phyloP scores from a whole-genome alignment of 108 stramenopile genomes.

The Mayamaea pseudoterrestris region DNA sequence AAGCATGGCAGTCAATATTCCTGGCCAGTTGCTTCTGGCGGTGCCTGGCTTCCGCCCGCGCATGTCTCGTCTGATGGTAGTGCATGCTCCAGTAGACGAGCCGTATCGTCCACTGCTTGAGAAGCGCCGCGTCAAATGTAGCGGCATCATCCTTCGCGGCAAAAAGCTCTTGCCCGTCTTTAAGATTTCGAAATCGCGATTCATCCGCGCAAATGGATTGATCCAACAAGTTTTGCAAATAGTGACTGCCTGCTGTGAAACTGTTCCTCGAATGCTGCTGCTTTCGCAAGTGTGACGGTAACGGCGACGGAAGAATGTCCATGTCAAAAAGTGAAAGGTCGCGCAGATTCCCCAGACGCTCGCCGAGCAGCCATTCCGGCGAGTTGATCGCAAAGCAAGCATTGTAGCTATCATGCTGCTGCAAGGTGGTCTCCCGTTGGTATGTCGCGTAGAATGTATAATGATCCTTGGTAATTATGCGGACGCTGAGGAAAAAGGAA shows the following conservation, averaged over 20 bases:
- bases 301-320: no score
- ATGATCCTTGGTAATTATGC: no score
- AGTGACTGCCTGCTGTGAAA: no score
- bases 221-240: slow-evolving; percentile 4
- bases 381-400: background rate
- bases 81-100: slow-evolving; percentile 24
- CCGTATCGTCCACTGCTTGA: slow-evolving; percentile 19
- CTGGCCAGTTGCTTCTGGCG: no score
- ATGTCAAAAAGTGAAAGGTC: no score
- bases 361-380: background rate
- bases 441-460: no score
- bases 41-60: slow-evolving; percentile 16
- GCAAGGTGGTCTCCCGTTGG: background rate
- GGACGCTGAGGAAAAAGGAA: no score
- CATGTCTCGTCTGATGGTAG: slow-evolving; percentile 24
- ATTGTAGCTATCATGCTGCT: background rate
- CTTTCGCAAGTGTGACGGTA: no score
- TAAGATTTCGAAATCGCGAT: slow-evolving; percentile 17
- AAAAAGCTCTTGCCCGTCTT: no score
- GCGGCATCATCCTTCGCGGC: background rate
- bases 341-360: background rate
- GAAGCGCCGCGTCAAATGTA: background rate
- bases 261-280: no score
- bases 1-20: background rate
- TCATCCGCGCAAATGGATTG: slow-evolving; percentile 20